Evolutionary conservation across 176 grass and related monocot species (phyloP).

Genomic region (Tillandsia fasciculata): DNA sequence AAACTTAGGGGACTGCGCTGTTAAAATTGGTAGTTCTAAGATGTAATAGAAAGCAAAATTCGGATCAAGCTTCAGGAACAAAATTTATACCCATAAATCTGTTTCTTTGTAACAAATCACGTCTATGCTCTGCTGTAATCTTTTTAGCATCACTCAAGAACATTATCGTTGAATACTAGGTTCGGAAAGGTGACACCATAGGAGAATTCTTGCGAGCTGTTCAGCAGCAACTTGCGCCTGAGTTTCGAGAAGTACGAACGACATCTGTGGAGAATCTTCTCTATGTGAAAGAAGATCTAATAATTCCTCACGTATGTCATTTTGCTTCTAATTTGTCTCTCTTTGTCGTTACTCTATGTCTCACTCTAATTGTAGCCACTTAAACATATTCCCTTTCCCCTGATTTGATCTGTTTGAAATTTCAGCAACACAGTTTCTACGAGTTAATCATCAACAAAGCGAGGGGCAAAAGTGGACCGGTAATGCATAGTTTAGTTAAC

Average conservation of each 20-base stretch:
- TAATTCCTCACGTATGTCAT: conserved; percentile 85
- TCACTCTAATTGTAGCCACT: not conserved
- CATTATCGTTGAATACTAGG: conserved; percentile 28
- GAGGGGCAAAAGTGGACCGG: conserved; percentile 97
- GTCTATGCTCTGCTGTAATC: not conserved
- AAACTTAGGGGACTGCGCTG: no score
- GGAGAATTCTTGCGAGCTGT: conserved; percentile 90
- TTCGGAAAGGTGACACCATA: conserved; percentile 84
- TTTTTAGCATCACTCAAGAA: conserved; percentile 16
- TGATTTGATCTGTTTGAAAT: conserved; percentile 27
- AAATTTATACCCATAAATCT: no score
- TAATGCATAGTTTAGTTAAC: conserved; percentile 36
- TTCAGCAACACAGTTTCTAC: conserved; percentile 98
- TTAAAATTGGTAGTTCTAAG: no score
- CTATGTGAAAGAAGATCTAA: conserved; percentile 99
- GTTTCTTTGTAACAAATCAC: not conserved
- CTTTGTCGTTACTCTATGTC: not conserved
- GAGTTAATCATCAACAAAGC: conserved; percentile 99
- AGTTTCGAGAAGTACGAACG: conserved; percentile 94
- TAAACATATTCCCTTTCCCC: not conserved
- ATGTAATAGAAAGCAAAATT: no score
- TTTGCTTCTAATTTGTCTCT: not conserved
- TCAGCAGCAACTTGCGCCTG: conserved; percentile 93
- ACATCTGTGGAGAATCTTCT: conserved; percentile 94
- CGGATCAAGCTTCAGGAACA: no score